These are phyloP conservation scores for Anthracocystis panici-leucophaei DNA, from an alignment of 1,284 basidiomycete genomes.

Conservation along the genomic window DNA sequence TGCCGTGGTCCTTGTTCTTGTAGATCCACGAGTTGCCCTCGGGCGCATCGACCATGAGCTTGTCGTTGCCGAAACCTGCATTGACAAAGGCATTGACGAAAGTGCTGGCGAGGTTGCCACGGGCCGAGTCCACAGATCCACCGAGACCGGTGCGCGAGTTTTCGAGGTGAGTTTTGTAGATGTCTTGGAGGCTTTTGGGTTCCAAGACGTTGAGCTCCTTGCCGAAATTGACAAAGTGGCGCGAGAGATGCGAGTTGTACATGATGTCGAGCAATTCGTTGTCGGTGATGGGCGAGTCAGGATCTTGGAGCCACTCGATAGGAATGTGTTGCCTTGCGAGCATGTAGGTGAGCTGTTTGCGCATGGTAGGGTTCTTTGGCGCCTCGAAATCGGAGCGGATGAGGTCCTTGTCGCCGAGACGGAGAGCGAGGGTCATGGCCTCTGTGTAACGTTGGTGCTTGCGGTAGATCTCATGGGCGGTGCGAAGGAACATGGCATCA, in stretches of 20 bases:
- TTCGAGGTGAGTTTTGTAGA: constrained; percentile 97
- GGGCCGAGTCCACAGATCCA: constrained; percentile 86
- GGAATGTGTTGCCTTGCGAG: constrained; percentile 93
- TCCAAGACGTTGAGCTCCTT: constrained; percentile 93
- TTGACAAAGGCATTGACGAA: constrained; percentile 99
- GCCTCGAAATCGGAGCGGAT: constrained; percentile 72
- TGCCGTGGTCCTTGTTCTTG: constrained; percentile 99
- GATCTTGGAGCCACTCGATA: constrained; percentile 86
- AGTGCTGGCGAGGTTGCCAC: constrained; percentile 93
- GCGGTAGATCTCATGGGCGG: constrained; percentile 90
- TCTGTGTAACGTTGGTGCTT: constrained; percentile 90
- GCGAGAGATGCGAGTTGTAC: constrained; percentile 78
- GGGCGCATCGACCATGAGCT: constrained; percentile 94
- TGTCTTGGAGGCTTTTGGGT: constrained; percentile 91
- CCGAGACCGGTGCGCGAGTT: constrained; percentile 71
- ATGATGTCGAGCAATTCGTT: constrained; percentile 77
- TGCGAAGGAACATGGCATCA: constrained; percentile 88
- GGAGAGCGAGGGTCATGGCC: constrained; percentile 87
- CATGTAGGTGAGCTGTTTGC: constrained; percentile 92
- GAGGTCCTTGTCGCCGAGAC: constrained; percentile 84
- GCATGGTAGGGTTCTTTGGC: constrained; percentile 76
- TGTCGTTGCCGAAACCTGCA: constrained; percentile 98
- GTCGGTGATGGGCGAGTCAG: constrained; percentile 71
- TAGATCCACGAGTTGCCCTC: constrained; percentile 99
- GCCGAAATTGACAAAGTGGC: constrained; percentile 88